Percentiles rank a stretch among this genome's conserved stretches.
phyloP scores from a whole-genome alignment of 805 yeast species.

The Wickerhamomyces pijperi region DNA sequence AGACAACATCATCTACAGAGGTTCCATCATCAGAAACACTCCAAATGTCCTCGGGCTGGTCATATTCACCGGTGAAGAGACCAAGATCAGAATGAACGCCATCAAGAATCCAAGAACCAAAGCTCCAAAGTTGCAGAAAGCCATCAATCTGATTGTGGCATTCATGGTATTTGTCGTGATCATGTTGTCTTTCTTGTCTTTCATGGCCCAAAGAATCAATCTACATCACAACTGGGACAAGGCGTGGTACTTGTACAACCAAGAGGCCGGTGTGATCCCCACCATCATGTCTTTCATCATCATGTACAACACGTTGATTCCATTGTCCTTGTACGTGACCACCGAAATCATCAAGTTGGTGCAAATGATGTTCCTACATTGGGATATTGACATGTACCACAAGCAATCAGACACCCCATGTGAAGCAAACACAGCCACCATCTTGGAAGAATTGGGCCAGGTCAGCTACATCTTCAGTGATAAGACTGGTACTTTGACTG shows the following conservation, averaged over 20 bases:
- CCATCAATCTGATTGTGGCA: slow-evolving; percentile 72
- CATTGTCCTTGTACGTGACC: slow-evolving; percentile 87
- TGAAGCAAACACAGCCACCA: slow-evolving; percentile 90
- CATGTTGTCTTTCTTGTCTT: slow-evolving; percentile 63
- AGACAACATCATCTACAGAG: slow-evolving; percentile 82
- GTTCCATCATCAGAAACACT: slow-evolving; percentile 83
- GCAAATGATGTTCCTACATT: slow-evolving; percentile 72
- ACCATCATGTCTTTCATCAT: slow-evolving; percentile 92
- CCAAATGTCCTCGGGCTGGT: slow-evolving; percentile 65
- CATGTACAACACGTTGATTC: slow-evolving; percentile 95
- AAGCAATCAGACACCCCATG: slow-evolving; percentile 78
- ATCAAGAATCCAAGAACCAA: slow-evolving; percentile 81
- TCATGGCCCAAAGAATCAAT: slow-evolving; percentile 60
- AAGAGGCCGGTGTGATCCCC: slow-evolving; percentile 78
- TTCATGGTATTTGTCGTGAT: slow-evolving; percentile 84
- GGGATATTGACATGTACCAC: slow-evolving; percentile 94
- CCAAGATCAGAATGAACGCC: slow-evolving; percentile 93
- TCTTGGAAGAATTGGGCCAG: slow-evolving; percentile 93
- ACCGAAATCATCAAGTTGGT: slow-evolving; percentile 90
- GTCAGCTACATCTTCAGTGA: slow-evolving; percentile 92
- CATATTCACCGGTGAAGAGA: slow-evolving; percentile 89
- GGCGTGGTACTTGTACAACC: slow-evolving; percentile 64
- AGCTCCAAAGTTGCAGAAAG: slow-evolving; percentile 81
- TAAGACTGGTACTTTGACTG: slow-evolving; percentile 95
- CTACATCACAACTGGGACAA: slow-evolving; percentile 28